A percentile compares a stretch with the other conserved stretches of the same genome.
Conservation (phyloP, 148 eudicot species). For the Vaccinium vitisidaea region DNA sequence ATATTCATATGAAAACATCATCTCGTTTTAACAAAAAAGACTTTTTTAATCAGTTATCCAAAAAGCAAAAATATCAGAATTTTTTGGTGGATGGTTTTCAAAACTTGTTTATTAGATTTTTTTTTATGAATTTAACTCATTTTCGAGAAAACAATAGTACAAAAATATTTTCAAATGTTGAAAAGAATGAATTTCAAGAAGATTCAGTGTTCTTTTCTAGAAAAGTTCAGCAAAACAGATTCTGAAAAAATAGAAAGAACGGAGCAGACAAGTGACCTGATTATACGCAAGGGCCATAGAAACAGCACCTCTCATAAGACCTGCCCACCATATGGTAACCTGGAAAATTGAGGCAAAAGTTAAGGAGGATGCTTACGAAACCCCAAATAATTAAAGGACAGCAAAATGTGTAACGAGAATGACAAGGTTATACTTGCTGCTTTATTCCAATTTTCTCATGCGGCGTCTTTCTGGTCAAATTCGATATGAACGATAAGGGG, state of each 20-base stretch:
- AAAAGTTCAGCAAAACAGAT: background rate
- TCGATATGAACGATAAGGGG: slow-evolving; percentile 70
- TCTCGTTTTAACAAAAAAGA: background rate
- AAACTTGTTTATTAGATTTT: background rate
- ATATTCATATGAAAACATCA: background rate
- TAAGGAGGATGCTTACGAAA: background rate
- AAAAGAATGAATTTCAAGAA: background rate
- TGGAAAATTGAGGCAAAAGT: slow-evolving; percentile 23
- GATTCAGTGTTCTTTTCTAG: background rate
- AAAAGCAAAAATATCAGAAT: background rate
- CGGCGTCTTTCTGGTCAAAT: slow-evolving; percentile 53
- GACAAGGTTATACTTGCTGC: slow-evolving; percentile 52
- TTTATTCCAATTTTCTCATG: slow-evolving; percentile 52
- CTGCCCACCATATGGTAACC: slow-evolving; percentile 89
- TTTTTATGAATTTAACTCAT: background rate
- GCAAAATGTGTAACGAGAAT: background rate
- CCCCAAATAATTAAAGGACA: slow-evolving; percentile 5
- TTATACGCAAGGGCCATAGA: slow-evolving; percentile 86
- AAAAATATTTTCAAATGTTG: background rate
- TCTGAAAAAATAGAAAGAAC: background rate
- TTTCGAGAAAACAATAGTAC: background rate
- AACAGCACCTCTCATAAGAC: slow-evolving; percentile 89
- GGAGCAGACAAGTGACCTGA: slow-evolving; percentile 40
- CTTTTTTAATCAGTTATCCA: background rate
- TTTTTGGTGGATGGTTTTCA: background rate